Percentiles rank a stretch among this genome's conserved stretches.
phyloP scores from a whole-genome alignment of 352 stramenopile genomes.

The Phytophthora brassicae region DNA sequence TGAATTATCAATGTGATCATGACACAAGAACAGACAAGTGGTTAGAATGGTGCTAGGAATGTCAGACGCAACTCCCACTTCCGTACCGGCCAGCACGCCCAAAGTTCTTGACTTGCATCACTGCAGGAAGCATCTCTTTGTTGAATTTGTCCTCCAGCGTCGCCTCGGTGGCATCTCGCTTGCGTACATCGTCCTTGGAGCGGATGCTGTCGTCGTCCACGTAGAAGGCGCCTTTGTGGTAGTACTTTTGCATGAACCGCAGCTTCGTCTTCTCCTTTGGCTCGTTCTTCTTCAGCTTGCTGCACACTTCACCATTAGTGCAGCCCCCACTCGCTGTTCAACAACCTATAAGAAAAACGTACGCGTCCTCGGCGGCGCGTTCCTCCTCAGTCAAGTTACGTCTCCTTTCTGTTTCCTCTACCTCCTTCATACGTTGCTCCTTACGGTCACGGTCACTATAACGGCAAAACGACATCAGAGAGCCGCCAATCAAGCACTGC shows the following conservation, averaged over 20 bases:
- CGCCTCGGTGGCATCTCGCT: slow-evolving; percentile 86
- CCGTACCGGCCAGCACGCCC: slow-evolving; percentile 91
- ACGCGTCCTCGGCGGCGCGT: slow-evolving; percentile 90
- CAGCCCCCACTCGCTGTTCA: background rate
- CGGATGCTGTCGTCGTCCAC: slow-evolving; percentile 93
- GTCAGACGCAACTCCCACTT: slow-evolving; percentile 6
- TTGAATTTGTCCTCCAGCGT: slow-evolving; percentile 95
- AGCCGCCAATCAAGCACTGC: background rate
- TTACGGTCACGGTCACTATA: slow-evolving; percentile 81
- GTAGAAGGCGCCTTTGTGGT: slow-evolving; percentile 98
- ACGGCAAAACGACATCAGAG: slow-evolving; percentile 10
- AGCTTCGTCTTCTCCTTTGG: slow-evolving; percentile 86
- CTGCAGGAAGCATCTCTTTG: slow-evolving; percentile 91
- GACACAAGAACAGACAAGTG: slow-evolving; percentile 10
- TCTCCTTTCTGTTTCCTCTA: slow-evolving; percentile 82
- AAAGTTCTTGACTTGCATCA: slow-evolving; percentile 99
- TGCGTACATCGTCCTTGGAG: slow-evolving; percentile 90
- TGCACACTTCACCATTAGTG: slow-evolving; percentile 22
- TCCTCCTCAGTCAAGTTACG: slow-evolving; percentile 97
- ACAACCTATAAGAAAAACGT: slow-evolving; percentile 20
- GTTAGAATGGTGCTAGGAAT: slow-evolving; percentile 11
- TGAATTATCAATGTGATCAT: slow-evolving; percentile 24
- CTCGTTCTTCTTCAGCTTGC: slow-evolving; percentile 82
- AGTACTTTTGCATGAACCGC: slow-evolving; percentile 98
- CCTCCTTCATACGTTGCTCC: slow-evolving; percentile 80